Base-by-base conservation (phyloP, 75 land plant species). In the Cupressus sempervirens region DNA sequence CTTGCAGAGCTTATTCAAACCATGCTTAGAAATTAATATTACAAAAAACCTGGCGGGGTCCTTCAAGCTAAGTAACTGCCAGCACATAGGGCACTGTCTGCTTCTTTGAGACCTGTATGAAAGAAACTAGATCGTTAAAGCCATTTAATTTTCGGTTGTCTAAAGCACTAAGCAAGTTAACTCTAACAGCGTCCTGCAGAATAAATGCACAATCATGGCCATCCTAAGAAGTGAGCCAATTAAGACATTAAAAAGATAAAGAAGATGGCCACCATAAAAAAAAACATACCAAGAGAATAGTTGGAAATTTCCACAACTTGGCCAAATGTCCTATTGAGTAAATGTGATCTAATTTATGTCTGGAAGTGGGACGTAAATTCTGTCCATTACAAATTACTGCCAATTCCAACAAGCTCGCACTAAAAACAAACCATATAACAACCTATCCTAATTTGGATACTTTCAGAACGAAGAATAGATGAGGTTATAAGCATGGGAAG, bases 61-160 rank as follows among this genome's bases (percentile, higher is more conserved):
- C 86, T 96, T 95, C 86, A 98, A 85, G 85, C 93, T 91, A 58
- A 98, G 89, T 34, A 94, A 16, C 80, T 94, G 95, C 99, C 94
- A 96, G 84, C 99, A 98, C 98, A 98, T 98, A 16, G 99, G 99
- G 90, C 99, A 98, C 77, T 98, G 97, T 74, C 96, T 94, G 87
- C 99, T 96, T 87, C 99, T 90, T 81, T 98, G 99, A 40, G 98
- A 92, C 99, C 99, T 98, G 87, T 52, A 76, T 30, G 36, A 76
- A 48, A 83, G 40, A 67, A 75, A 41, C 65, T 52, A 23, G 5
- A 56, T 52, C 8, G 30, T 30, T 10, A 84, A 3, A 29, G 34
- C 4, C 18, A 76, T 36, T 26, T 7, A 76, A 76, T n/a, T 76
- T 14, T 26, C 15, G 13, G 85, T 46, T 16, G 41, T 68, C 18